Base-by-base conservation (phyloP, 176 grass and related monocot species). In the Canna indica region DNA sequence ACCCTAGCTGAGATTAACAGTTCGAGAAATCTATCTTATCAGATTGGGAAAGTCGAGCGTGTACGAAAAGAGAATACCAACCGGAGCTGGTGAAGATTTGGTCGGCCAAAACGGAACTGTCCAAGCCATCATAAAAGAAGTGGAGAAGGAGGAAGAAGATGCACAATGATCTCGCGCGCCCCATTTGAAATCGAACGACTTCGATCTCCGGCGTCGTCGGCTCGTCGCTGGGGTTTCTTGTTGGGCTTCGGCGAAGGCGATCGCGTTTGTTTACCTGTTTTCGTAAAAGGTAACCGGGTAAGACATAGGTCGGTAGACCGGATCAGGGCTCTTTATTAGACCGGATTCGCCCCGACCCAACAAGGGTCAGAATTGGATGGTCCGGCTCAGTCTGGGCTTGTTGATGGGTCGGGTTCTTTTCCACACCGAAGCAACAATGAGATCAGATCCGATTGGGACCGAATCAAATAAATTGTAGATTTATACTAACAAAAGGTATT, bases 31-130 rank as follows among this genome's bases (percentile, higher is more conserved):
- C 15, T 20, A 16, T 36, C 56, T 59, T 44, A 20, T 63, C 26
- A 24, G 53, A 48, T 2, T 61, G 0, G 29, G 4, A 36, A 39
- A 18, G 13, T 30, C 26, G 5, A 15, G 30, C 1, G 31, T 9
- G 11, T 16, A 3, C n/a, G 11, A 38, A 42, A 15, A 27, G 67
- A 9, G 31, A 34, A 65, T 68, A 90, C 88, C 84, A 34, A 63
- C 59, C 59, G 62, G 88, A 76, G 1, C 67, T 72, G 24, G 84
- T 77, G 81, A 84, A 90, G 71, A 84, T 86, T 67, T 86, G 81
- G 53, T 90, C 84, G 47, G 44, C 52, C 2, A 68, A 20, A 11
- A 47, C 68, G 4, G 71, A 50, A 3, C 64, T 59, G 27, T 69
- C 32, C 30, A 81, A 63, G 32, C 17, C 38, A 62, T 14, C 8